Conservation (phyloP, 1,284 basidiomycete genomes). For the Cryptococcus maquisensis region DNA sequence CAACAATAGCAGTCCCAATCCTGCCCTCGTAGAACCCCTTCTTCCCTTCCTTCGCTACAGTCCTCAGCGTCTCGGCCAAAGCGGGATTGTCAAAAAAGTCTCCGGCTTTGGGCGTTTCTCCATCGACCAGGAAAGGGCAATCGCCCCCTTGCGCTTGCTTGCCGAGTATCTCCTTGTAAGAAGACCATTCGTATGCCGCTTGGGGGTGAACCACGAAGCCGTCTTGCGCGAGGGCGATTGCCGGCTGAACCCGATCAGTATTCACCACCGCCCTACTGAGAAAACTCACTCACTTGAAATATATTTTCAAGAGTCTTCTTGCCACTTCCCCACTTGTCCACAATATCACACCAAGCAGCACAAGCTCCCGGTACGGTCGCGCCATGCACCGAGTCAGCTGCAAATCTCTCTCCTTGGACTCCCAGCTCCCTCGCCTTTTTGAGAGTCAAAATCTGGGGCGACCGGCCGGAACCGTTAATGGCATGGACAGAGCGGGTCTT, state of each 20-base stretch:
- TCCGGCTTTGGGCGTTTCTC: constrained; percentile 18
- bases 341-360: constrained; percentile 82
- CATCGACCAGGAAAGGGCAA: constrained; percentile 23
- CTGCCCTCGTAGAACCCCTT: constrained; percentile 88
- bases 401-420: constrained; percentile 57
- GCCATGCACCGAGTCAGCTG: constrained; percentile 68
- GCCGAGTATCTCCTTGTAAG: background rate
- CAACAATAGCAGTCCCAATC: constrained; percentile 60
- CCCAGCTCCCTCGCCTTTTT: constrained; percentile 66
- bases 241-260: constrained; percentile 52
- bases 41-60: constrained; percentile 72
- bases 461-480: constrained; percentile 59
- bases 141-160: constrained; percentile 4
- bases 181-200: constrained; percentile 15
- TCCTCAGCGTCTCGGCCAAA: constrained; percentile 74
- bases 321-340: constrained; percentile 72
- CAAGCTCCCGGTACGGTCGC: constrained; percentile 90
- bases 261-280: background rate
- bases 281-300: constrained; percentile 50
- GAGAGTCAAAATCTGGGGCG: constrained; percentile 71
- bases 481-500: constrained; percentile 63
- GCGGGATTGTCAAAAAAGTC: constrained; percentile 56
- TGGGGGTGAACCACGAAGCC: constrained; percentile 49
- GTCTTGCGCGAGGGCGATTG: constrained; percentile 73
- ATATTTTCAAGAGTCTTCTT: constrained; percentile 68